Conservation (phyloP, 176 grass and related monocot genomes). For the Tillandsia leiboldiana region DNA sequence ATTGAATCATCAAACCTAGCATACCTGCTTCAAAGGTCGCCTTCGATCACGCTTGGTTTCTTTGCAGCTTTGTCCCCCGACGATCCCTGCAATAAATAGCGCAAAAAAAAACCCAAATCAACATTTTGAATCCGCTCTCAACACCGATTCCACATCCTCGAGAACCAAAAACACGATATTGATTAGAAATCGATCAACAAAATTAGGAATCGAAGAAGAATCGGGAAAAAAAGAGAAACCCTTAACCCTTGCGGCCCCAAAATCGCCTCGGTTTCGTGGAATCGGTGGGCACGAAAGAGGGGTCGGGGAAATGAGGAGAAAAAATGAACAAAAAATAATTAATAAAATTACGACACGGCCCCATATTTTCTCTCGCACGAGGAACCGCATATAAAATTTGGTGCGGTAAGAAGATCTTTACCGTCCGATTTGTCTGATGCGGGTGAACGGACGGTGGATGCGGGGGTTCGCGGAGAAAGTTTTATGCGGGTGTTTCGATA, state of each 20-base stretch:
- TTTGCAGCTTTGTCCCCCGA: conserved; percentile 24
- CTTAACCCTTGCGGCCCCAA: conserved; percentile 31
- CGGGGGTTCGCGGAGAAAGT: neutral
- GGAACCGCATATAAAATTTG: neutral
- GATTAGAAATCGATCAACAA: neutral
- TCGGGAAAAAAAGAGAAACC: conserved; percentile 10
- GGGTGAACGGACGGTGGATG: neutral
- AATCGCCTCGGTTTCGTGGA: conserved; percentile 34
- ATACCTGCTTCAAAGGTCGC: conserved; percentile 17
- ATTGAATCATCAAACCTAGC: neutral
- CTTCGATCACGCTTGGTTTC: conserved; percentile 29
- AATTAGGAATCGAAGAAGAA: conserved; percentile 19
- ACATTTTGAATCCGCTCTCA: neutral
- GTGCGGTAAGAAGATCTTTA: neutral
- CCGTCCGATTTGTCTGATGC: neutral
- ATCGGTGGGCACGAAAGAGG: conserved; percentile 17
- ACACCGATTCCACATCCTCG: neutral
- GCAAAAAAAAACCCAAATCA: neutral
- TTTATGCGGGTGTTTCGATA: neutral
- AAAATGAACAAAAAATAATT: conserved; percentile 17
- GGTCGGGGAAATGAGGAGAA: conserved; percentile 23
- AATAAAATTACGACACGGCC: conserved; percentile 20
- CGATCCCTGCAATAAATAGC: conserved; percentile 41
- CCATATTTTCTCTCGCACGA: neutral
- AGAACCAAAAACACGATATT: neutral